phyloP scores from a whole-genome alignment of 139 green algal genomes.

The Yamagishiella unicocca region DNA sequence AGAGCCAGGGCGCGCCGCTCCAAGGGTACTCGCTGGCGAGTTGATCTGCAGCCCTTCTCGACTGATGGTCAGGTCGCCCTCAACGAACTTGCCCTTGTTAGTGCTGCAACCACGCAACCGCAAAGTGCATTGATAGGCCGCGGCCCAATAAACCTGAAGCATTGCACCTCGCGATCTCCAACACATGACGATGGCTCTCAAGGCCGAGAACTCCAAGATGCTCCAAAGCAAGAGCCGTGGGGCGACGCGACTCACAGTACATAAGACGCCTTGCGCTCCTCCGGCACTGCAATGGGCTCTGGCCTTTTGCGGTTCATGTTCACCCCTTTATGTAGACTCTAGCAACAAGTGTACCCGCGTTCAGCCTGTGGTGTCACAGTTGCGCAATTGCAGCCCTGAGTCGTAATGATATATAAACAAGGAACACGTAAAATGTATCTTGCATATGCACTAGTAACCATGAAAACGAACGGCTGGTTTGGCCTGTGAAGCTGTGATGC shows the following conservation, averaged over 20 bases:
- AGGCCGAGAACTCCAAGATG: too few species aligned
- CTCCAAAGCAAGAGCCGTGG: background rate
- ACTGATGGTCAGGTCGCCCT: slow-evolving; percentile 64
- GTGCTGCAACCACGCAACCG: slow-evolving; percentile 43
- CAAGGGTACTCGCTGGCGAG: slow-evolving; percentile 48
- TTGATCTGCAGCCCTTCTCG: slow-evolving; percentile 60
- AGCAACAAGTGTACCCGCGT: too few species aligned
- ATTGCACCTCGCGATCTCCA: too few species aligned
- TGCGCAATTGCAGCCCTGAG: too few species aligned
- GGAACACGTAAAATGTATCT: too few species aligned
- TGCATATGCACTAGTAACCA: too few species aligned
- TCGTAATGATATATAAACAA: too few species aligned
- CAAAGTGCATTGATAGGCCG: background rate
- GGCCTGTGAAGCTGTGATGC: too few species aligned
- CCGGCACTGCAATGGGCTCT: slow-evolving; percentile 47
- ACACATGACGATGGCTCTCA: too few species aligned
- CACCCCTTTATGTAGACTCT: too few species aligned
- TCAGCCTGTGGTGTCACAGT: too few species aligned
- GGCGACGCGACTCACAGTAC: slow-evolving; percentile 44
- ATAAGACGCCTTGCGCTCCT: slow-evolving; percentile 51
- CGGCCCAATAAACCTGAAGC: background rate
- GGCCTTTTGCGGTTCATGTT: slow-evolving; percentile 43
- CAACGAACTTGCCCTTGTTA: slow-evolving; percentile 58
- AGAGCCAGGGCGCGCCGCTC: slow-evolving; percentile 32
- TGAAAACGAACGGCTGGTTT: too few species aligned